Base-by-base conservation (phyloP, 331 rosid genomes). In the Arachis monticola region DNA sequence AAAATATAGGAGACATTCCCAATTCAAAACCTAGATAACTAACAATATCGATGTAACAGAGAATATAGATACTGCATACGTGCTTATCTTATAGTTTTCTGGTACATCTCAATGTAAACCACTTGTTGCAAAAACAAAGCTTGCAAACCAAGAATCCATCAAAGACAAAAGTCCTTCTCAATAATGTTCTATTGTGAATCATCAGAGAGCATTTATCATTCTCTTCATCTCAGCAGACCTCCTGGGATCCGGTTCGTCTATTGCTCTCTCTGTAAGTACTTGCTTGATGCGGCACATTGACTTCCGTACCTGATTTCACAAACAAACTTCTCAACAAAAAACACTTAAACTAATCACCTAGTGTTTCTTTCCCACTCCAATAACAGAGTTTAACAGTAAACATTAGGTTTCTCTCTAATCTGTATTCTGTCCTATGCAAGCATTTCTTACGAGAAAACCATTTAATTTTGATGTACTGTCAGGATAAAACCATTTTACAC, bases 281-380 rank as follows among this genome's bases (percentile, higher is more conserved):
- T 93, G 98, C 86, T 93, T 93, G 85, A 93, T 89, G 71, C 96
- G 96, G 70, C 98, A 93, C 98, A 93, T 89, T 14, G 98, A 89
- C 89, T 87, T 93, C 67, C 98, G 86, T 84, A 93, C 97, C 98
- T 94, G 79, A 77, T 84, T 87, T 77, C 76, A 83, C 50, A 51
- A 41, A 44, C 57, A 35, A 35, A 10, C 42, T 56, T 42, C 78
- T 46, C 0, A 5, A 48, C 32, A 79, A 60, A 77, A 48, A 61
- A 55, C 67, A 6, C 13, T 10, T 57, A 61, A 55, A 22, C 41
- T 12, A 35, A 6, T 44, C 10, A 69, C 1, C 10, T 1, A 48
- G 30, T 35, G 22, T 38, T 31, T 7, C 6, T n/a, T 31, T 1
- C 12, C 14, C 57, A 35, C n/a, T 12, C n/a, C 70, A 32, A n/a